A percentile compares a stretch with the other conserved stretches of the same genome.
These are phyloP conservation scores for Clohesyomyces aquaticus DNA, from an alignment of 495 filamentous ascomycete species.

Conservation along the genomic window DNA sequence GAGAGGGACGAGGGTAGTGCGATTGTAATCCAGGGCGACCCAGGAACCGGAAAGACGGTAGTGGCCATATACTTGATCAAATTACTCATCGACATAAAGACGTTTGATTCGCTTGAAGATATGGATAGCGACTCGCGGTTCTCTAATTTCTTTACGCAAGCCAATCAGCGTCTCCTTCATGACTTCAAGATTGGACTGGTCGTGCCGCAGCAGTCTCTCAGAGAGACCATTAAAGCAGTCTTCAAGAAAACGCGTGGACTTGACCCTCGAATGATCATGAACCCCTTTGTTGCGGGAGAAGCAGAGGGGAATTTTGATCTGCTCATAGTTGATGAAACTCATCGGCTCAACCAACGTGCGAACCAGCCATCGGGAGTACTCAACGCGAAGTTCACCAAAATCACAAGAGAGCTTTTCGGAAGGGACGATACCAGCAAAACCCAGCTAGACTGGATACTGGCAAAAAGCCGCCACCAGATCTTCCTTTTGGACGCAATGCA, in stretches of 20 bases:
- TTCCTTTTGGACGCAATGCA: constrained; percentile 25
- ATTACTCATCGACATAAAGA: constrained; percentile 26
- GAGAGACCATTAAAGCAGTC: constrained; percentile 24
- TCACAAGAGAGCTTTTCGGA: constrained; percentile 30
- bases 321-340: constrained; percentile 30
- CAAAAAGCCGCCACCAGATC: constrained; percentile 29
- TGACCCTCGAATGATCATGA: constrained; percentile 22
- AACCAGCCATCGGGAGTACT: constrained; percentile 31
- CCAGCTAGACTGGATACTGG: constrained; percentile 31
- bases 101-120: constrained; percentile 28
- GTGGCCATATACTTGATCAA: constrained; percentile 34
- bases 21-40: constrained; percentile 34
- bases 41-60: constrained; percentile 32
- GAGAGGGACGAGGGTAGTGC: constrained; percentile 15
- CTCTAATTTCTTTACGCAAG: constrained; percentile 30
- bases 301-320: constrained; percentile 28
- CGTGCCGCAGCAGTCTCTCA: constrained; percentile 28
- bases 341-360: constrained; percentile 31
- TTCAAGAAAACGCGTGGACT: constrained; percentile 26
- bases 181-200: constrained; percentile 23
- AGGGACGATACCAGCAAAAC: constrained; percentile 24
- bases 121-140: constrained; percentile 29
- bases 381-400: constrained; percentile 24
- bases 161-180: constrained; percentile 22
- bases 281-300: constrained; percentile 21